A percentile compares a stretch with the other conserved stretches of the same genome.
Evolutionary conservation across 192 early-diverging fungal species (phyloP).

Genomic region (Chytriomyces sp.): DNA sequence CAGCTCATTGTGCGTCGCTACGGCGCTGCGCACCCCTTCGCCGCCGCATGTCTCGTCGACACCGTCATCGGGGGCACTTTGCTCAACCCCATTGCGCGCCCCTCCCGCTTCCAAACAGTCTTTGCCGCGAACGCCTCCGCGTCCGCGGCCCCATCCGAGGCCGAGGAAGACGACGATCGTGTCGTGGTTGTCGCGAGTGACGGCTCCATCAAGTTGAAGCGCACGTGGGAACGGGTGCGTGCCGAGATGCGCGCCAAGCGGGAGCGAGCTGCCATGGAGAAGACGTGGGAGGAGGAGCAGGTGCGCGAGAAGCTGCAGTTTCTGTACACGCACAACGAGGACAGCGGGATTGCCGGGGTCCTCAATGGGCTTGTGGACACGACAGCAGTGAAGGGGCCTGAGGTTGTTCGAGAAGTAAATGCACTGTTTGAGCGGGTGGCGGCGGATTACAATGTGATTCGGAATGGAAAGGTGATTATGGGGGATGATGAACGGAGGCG

Average conservation of each 20-base stretch:
- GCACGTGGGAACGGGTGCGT: no score
- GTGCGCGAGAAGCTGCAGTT: conserved; percentile 9
- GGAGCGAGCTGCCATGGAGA: no score
- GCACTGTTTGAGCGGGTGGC: background rate
- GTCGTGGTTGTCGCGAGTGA: conserved; percentile 13
- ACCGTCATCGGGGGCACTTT: conserved; percentile 30
- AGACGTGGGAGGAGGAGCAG: no score
- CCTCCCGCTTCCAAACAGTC: background rate
- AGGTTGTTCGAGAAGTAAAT: background rate
- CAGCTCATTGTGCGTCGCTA: conserved; percentile 19
- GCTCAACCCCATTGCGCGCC: background rate
- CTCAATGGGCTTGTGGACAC: background rate
- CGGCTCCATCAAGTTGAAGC: no score
- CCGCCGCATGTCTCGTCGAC: conserved; percentile 22
- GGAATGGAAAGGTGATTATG: background rate
- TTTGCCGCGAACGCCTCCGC: no score
- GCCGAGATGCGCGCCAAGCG: no score
- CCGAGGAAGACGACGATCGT: background rate
- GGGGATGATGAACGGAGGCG: background rate
- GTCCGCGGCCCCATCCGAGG: no score
- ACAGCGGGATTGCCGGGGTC: no score
- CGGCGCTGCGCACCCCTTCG: conserved; percentile 26
- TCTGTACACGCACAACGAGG: background rate
- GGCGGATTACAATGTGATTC: background rate
- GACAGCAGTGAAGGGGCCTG: background rate